Base-by-base conservation (phyloP, 805 yeast genomes). In the Yueomyces sinensis region DNA sequence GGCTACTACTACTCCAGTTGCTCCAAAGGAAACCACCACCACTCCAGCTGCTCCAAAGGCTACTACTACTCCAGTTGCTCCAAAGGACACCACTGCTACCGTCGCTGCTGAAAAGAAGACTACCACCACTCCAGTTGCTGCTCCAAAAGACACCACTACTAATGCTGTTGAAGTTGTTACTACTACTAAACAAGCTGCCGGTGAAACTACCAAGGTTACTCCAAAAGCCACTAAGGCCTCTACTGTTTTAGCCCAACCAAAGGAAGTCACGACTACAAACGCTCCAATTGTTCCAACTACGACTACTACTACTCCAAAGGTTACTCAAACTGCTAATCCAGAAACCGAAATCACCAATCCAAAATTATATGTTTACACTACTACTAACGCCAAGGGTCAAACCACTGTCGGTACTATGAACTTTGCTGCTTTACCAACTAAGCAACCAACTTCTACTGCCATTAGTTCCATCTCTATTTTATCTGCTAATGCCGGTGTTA, bases 121-220 rank as follows among this genome's bases (percentile, higher is more conserved):
- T 16, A 33, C 41, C 24, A 23, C 34, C 3, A n/a, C 33, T 19
- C n/a, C 25, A 16, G 15, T 19, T 18, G n/a, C 34, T 17, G 17
- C 35, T 29, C 24, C 24, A 17, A 24, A 31, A 24, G 17, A n/a
- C 15, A 11, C 28, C 13, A 11, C 28, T 25, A n/a, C 13, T 9
- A 5, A 7, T 9, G 15, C 28, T 2, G 28, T 25, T 25, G 14
- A 1, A 5, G 7, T n/a, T 25, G 15, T 6, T 1, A 25, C 13
- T n/a, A 24, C 23, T 19, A 15, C 38, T 57, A 41, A 42, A 49
- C 31, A 47, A 43, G 24, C 24, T 20, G 24, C 11, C 11, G 11
- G 11, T 20, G 7, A 7, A 7, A 37, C 40, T 31, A 32, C 34
- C 28, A 18, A 41, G 25, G 37, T 47, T 28, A 33, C 46, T 27